Base-by-base conservation (phyloP, 2,329 filamentous ascomycete genomes). In the Blastomyces parvus region DNA sequence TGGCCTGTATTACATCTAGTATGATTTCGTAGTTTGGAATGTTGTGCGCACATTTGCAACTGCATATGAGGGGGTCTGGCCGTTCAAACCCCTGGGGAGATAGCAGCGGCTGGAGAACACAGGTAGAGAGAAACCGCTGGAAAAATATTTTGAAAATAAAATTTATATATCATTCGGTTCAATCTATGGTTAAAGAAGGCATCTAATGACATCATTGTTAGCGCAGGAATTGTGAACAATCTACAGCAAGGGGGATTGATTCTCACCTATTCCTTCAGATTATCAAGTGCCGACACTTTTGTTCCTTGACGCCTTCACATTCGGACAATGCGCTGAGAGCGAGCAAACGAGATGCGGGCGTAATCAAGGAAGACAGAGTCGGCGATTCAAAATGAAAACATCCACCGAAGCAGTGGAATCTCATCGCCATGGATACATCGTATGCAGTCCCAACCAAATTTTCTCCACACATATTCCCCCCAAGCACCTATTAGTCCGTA, bases 281-380 rank as follows among this genome's bases (percentile, higher is more conserved):
- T 33, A 64, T 62, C 59, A 60, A 62, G 59, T 62, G 65, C 65
- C 65, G 65, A 64, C 65, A 59, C 40, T 61, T 63, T 53, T 62
- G 57, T 57, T 22, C 44, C 61, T n/a, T 25, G 48, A 46, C 38
- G n/a, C 17, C n/a, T 42, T 52, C 30, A 14, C 44, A 27, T 30
- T 27, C 22, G 33, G 36, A 44, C 42, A 36, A 27, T 44, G 30
- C 52, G 36, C 9, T 17, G 19, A 5, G 33, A 11, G 38, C 27
- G 36, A 33, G 44, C 27, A 58, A 58, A 48, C 36, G 19, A 44
- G 52, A 58, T 36, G 22, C 27, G 22, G 44, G 27, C 33, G 27
- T 58, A 30, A 36, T 38, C 22, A 62, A 44, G 55, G 55, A 50
- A 50, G 52, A 52, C 61, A 62, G 52, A 56, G 61, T 62, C 61